Evolutionary conservation across 805 yeast genomes (phyloP).

Genomic region (Grigorovia humatica): DNA sequence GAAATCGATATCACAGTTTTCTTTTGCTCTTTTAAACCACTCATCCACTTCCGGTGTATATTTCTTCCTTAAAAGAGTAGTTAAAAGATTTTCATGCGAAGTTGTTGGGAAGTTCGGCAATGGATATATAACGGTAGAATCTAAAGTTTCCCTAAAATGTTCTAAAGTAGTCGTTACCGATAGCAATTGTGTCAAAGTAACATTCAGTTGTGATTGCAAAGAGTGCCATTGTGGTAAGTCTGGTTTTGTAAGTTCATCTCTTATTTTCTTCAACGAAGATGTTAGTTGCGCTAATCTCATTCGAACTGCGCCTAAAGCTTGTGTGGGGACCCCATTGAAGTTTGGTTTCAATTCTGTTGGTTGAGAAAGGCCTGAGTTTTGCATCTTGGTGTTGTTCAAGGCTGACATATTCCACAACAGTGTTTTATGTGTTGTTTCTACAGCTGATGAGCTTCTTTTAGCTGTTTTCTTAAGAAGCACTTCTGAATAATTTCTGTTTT

Average conservation of each 20-base stretch:
- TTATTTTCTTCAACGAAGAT: conserved; percentile 48
- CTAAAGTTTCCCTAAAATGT: conserved; percentile 46
- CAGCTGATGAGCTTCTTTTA: neutral
- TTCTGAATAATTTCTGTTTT: too few relatives aligned
- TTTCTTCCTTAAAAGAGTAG: conserved; percentile 79
- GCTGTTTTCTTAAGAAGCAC: neutral
- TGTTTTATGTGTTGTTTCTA: neutral
- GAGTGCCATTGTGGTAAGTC: conserved; percentile 42
- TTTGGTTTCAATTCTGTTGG: conserved; percentile 4
- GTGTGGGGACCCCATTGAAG: conserved; percentile 43
- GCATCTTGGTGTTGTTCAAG: neutral
- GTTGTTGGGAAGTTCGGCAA: conserved; percentile 75
- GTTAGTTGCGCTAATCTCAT: conserved; percentile 51
- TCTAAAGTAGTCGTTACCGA: conserved; percentile 66
- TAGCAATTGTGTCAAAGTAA: conserved; percentile 69
- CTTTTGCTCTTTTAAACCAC: conserved; percentile 54
- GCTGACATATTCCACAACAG: neutral
- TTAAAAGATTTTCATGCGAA: conserved; percentile 70
- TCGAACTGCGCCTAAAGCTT: conserved; percentile 52
- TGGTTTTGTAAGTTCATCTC: conserved; percentile 40
- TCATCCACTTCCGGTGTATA: conserved; percentile 82
- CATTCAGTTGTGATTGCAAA: conserved; percentile 75
- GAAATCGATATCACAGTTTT: conserved; percentile 24
- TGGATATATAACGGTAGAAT: conserved; percentile 71
- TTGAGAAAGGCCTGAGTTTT: neutral